Conservation (phyloP, 129 eudicot species). For the Artemisia annua region DNA sequence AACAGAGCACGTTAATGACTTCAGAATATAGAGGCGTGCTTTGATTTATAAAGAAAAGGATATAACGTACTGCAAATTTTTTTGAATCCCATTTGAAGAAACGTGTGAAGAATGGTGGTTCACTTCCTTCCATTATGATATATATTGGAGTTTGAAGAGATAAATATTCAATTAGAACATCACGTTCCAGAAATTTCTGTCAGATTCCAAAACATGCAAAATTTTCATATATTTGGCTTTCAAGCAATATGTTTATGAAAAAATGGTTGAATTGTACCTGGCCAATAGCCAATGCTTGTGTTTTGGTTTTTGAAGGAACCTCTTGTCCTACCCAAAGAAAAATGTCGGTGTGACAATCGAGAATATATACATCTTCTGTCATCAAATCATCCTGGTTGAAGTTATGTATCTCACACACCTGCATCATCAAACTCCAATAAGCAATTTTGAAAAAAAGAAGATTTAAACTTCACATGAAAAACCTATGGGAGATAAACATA, state of each 20-base stretch:
- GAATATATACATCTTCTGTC: conserved; percentile 80
- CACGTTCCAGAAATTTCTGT: conserved; percentile 37
- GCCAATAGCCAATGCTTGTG: conserved; percentile 58
- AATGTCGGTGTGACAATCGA: conserved; percentile 69
- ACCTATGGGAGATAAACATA: conserved; percentile 22
- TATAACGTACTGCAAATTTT: conserved; percentile 59
- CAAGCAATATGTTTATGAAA: not conserved
- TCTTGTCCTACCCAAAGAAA: conserved; percentile 80
- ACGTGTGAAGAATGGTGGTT: conserved; percentile 90
- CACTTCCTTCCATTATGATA: conserved; percentile 74
- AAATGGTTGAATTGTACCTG: conserved; percentile 47
- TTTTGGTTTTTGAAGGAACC: conserved; percentile 57
- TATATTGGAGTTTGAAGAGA: conserved; percentile 60
- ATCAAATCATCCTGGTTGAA: conserved; percentile 79
- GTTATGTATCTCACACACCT: conserved; percentile 83
- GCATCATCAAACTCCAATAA: conserved; percentile 27
- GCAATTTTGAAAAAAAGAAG: not conserved
- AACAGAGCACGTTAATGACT: not conserved
- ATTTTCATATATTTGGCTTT: not conserved
- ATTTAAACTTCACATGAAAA: not conserved
- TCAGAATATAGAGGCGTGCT: not conserved
- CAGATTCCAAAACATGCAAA: not conserved
- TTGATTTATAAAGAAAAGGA: not conserved
- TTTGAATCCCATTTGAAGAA: conserved; percentile 81
- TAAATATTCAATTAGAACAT: conserved; percentile 64